Evolutionary conservation across 1,139 yeast genomes (phyloP).

Genomic region (Eremothecium coryli): DNA sequence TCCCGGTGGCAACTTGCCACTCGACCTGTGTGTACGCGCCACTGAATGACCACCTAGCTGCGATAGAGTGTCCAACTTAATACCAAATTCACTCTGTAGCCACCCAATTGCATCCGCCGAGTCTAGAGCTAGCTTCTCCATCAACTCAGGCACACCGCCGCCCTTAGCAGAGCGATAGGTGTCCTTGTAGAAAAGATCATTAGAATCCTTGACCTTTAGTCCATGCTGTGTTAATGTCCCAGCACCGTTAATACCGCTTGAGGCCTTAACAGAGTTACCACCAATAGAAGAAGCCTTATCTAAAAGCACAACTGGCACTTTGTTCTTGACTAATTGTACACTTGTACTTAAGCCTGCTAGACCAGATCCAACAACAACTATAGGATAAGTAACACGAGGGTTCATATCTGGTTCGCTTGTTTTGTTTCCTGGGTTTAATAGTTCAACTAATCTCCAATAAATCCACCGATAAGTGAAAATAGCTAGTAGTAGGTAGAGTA

Average conservation of each 20-base stretch:
- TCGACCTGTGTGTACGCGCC: slow-evolving; percentile 60
- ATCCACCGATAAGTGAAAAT: neutral
- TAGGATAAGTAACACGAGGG: slow-evolving; percentile 21
- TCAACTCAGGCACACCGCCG: slow-evolving; percentile 44
- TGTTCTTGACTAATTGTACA: slow-evolving; percentile 45
- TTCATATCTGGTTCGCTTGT: too few relatives aligned
- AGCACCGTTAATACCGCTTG: slow-evolving; percentile 76
- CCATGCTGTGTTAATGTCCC: slow-evolving; percentile 51
- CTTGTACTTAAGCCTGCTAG: slow-evolving; percentile 74
- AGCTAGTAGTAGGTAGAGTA: neutral
- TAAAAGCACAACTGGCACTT: slow-evolving; percentile 47
- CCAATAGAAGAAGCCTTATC: slow-evolving; percentile 61
- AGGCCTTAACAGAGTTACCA: slow-evolving; percentile 75
- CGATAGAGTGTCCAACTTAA: slow-evolving; percentile 57
- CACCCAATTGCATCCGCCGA: slow-evolving; percentile 61
- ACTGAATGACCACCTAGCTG: slow-evolving; percentile 68
- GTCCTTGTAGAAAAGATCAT: slow-evolving; percentile 53
- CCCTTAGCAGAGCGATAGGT: slow-evolving; percentile 58
- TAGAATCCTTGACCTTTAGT: slow-evolving; percentile 44
- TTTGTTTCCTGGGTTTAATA: too few relatives aligned
- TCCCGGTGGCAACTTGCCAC: slow-evolving; percentile 64
- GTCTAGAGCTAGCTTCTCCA: slow-evolving; percentile 30
- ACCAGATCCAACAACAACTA: slow-evolving; percentile 72
- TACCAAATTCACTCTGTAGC: slow-evolving; percentile 53
- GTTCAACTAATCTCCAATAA: too few relatives aligned